Conservation (phyloP, 306 rosid species). For the Alnus glutinosa region DNA sequence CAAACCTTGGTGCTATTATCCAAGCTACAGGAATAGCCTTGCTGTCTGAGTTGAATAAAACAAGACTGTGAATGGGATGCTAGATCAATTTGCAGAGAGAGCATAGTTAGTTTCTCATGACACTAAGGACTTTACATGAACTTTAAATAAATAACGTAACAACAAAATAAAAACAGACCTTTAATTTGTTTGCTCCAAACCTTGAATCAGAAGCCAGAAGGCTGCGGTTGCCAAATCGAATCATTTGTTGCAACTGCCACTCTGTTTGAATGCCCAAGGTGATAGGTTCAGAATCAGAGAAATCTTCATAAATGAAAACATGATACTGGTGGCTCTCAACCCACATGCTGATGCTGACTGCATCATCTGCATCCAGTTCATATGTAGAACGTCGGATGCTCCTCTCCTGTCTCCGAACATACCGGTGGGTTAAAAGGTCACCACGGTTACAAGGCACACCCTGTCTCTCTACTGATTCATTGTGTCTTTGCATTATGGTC, state of each 20-base stretch:
- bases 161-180: conserved; percentile 50
- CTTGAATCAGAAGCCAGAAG: conserved; percentile 85
- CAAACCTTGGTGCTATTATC: conserved; percentile 72
- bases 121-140: conserved; percentile 22
- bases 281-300: conserved; percentile 74
- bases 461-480: conserved; percentile 77
- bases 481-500: conserved; percentile 94
- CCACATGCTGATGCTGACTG: conserved; percentile 71
- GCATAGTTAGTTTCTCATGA: conserved; percentile 35
- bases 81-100: conserved; percentile 42
- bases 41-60: conserved; percentile 87
- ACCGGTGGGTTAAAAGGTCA: conserved; percentile 86
- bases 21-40: conserved; percentile 93
- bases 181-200: conserved; percentile 81
- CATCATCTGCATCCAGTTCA: conserved; percentile 81
- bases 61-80: conserved; percentile 86
- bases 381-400: conserved; percentile 72
- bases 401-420: conserved; percentile 90
- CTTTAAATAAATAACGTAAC: conserved; percentile 9
- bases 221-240: conserved; percentile 74
- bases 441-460: conserved; percentile 92
- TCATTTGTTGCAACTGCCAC: conserved; percentile 97
- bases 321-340: conserved; percentile 72
- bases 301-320: conserved; percentile 78
- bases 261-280: conserved; percentile 90